Evolutionary conservation across 768 basidiomycete species (phyloP).

Genomic region (Russula compacta): DNA sequence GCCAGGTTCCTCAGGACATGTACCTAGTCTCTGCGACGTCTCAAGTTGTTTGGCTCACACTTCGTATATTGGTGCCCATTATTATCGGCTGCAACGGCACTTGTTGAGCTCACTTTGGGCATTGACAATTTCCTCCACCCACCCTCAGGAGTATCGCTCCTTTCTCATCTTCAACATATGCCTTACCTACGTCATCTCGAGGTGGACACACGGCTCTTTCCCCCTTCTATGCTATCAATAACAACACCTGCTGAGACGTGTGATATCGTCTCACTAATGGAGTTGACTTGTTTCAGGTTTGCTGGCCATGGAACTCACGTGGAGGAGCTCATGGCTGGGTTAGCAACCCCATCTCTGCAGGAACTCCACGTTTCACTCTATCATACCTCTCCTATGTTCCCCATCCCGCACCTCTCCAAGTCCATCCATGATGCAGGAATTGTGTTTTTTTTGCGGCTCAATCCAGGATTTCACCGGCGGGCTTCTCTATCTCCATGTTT

Average conservation of each 20-base stretch:
- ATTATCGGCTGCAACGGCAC: neutral
- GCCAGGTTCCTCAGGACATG: too few relatives aligned
- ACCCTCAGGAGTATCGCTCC: neutral
- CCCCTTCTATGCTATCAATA: too few relatives aligned
- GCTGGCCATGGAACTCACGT: neutral
- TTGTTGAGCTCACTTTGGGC: neutral
- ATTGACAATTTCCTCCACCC: neutral
- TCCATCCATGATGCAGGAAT: neutral
- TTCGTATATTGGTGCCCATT: neutral
- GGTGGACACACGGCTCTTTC: neutral
- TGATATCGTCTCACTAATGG: too few relatives aligned
- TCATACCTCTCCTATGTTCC: neutral
- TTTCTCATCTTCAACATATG: neutral
- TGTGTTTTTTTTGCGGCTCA: neutral
- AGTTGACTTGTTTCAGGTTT: neutral
- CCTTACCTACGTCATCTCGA: neutral
- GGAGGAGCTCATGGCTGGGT: neutral
- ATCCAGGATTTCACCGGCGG: accelerated
- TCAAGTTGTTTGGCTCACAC: neutral
- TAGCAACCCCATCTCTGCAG: neutral
- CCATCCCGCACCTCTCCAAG: neutral
- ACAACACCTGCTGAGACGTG: too few relatives aligned
- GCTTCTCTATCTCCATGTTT: neutral
- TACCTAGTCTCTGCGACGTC: neutral
- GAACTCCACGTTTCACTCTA: neutral